Base-by-base conservation (phyloP, 1,284 basidiomycete genomes). In the Apiotrichum gracile region DNA sequence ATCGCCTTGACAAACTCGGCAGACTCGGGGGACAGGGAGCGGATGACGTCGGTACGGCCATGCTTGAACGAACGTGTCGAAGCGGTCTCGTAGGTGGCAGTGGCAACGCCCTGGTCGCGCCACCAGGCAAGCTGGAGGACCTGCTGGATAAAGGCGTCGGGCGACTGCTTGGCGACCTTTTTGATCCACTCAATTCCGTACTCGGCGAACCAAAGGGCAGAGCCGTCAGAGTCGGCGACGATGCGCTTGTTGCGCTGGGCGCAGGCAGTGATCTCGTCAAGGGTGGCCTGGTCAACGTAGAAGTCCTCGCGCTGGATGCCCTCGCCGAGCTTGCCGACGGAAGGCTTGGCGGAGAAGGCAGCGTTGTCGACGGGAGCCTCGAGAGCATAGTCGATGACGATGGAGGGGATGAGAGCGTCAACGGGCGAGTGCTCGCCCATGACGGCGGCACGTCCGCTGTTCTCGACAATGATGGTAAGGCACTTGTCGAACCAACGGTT, bases 401-500 rank as follows among this genome's bases (percentile, higher is more conserved):
- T 87, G 61, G 88, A 90, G 0, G 93, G 92, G 45, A 96, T 85
- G 12, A 97, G 78, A 1, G 93, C 93, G 62, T 97, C 94, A 52
- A 87, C 86, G 0, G 90, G 87, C 4, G 90, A 89, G 75, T 97
- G 93, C 76, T 97, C 94, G 26, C 94, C 94, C 67, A 85, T 85
- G 51, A 89, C 86, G 35, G 90, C 89, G 4, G 89, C 88, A 39
- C 90, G 84, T 2, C 87, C 85, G 58, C 86, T 89, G 14, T 85
- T 84, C 75, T 97, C 92, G 38, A 97, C 84, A 44, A 88, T 81
- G 53, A 97, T 76, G 7, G 85, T 85, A 40, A 88, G 82, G 3
- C 87, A 82, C 77, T 97, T 97, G 78, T 98, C 94, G 73, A 87
- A 91, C 83, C 91, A 97, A 42, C 94, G 81, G 68, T 97, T 97